Base-by-base conservation (phyloP, 192 early-diverging fungal genomes). In the Geranomyces michiganensis region DNA sequence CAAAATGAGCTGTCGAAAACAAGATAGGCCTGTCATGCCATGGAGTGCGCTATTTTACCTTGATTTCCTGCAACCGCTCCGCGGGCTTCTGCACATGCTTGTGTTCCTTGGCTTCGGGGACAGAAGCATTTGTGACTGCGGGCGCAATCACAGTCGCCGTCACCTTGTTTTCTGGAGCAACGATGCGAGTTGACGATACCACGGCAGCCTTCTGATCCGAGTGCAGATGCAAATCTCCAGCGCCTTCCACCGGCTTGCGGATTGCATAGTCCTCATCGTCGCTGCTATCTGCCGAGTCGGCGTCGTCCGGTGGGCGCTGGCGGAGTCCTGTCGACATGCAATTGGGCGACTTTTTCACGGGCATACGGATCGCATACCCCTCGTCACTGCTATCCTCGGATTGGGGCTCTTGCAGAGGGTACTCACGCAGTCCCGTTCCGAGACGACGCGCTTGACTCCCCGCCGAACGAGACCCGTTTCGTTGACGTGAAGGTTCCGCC, bases 21-120 rank as follows among this genome's bases (percentile, higher is more conserved):
- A 41, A 41, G 10, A 41, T 10, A 41, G 5, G 10, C n/a, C n/a
- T n/a, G n/a, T n/a, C n/a, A n/a, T n/a, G n/a, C n/a, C n/a, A n/a
- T n/a, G n/a, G n/a, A n/a, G 56, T 15, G 26, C 10, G 61, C 8
- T 13, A 12, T 48, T 48, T 6, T 31, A 67, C 65, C 65, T 53
- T 21, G 2, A 47, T 48, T 32, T 67, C 65, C 65, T 47, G 14
- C 65, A 21, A 22, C 13, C 65, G n/a, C 24, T 67, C 65, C 21
- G 24, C 65, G 17, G 65, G 65, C 32, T 67, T 67, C 47, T 67
- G 65, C 15, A 67, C 65, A 1, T 41, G 36, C 36, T 41, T 41
- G 36, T 7, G 36, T 7, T n/a, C 51, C 26, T 55, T 55, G 51
- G 15, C 51, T 15, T 55, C 21, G 15, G 21, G 7, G 7, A 24